Evolutionary conservation across 225 moss, liverwort and hornwort genomes (phyloP), one percentile per base, ranked within the genome.

Genomic region (Pleurozium schreberi): DNA sequence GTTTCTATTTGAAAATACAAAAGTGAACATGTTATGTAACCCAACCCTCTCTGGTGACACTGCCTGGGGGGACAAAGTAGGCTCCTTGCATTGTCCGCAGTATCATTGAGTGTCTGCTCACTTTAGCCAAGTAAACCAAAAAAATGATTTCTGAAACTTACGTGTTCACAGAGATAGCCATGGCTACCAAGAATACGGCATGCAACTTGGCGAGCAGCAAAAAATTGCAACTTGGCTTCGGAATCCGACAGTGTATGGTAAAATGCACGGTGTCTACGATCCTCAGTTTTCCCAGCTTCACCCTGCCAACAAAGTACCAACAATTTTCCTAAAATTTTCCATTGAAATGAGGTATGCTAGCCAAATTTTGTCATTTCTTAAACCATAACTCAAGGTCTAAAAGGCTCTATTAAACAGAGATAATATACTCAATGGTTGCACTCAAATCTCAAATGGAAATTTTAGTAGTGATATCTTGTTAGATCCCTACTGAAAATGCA

Each of bases 181-280:
- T 96, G 92, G 92, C 99, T 96, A 69, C 99, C 99, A 86, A 99
- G 94, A 45, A 99, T 90, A 40, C 97, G 96, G 87, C 99, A 97
- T 31, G 97, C 99, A 75, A 99, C 90, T 95, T 97, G 97, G 43
- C 97, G 94, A 83, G 99, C 96, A 75, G 96, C 92, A 87, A 97
- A 97, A 49, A 95, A 95, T 86, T 95, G 96, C 88, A 96, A 85
- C 84, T 99, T 99, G 79, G 94, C 92, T 85, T 99, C 99, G n/a
- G 96, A 95, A 89, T 96, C 95, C 40, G 95, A 93, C 67, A 99
- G 93, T 58, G 96, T 96, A 61, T 88, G 92, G 86, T 96, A 99
- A 67, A 99, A 92, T 43, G 96, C 96, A 78, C 97, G 95, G 88
- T 99, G 98, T 92, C 97, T 94, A 65, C 93, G 93, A 91, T 99